Conservation (phyloP, 1,284 basidiomycete genomes). For the Anthracocystis panici-leucophaei region DNA sequence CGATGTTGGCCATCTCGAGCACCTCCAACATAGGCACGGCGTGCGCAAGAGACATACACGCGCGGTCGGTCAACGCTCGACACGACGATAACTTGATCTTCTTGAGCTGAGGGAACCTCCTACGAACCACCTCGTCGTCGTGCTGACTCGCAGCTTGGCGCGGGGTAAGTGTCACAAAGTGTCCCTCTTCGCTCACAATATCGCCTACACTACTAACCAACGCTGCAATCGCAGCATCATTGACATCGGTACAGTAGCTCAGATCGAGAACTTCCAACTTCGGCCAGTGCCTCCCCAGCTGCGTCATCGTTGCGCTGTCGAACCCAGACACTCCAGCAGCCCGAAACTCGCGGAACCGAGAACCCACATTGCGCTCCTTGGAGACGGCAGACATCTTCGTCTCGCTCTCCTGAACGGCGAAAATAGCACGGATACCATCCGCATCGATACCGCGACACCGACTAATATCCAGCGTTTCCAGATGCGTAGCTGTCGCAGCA, state of each 20-base stretch:
- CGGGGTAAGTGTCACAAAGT: constrained; percentile 38
- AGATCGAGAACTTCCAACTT: constrained; percentile 84
- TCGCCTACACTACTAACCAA: constrained; percentile 72
- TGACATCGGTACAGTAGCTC: constrained; percentile 76
- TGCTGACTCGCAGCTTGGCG: constrained; percentile 46
- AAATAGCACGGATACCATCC: constrained; percentile 72
- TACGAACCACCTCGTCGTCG: constrained; percentile 38
- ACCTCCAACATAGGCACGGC: constrained; percentile 81
- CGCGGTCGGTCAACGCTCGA: constrained; percentile 78
- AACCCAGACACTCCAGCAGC: constrained; percentile 77
- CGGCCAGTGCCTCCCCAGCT: constrained; percentile 70
- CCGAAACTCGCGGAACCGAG: constrained; percentile 71
- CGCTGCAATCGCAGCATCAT: constrained; percentile 80
- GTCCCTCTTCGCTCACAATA: constrained; percentile 16
- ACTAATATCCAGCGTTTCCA: constrained; percentile 79
- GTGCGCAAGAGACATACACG: constrained; percentile 79
- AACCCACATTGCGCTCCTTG: constrained; percentile 37
- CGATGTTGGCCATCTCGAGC: constrained; percentile 82
- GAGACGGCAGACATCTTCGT: constrained; percentile 10
- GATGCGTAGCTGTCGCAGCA: constrained; percentile 73
- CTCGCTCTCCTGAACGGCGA: constrained; percentile 32
- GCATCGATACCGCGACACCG: constrained; percentile 80
- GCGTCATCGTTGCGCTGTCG: constrained; percentile 75
- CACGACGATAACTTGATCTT: constrained; percentile 85
- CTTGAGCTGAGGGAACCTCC: constrained; percentile 73